Evolutionary conservation across 331 rosid genomes (phyloP), one percentile per base, ranked within the genome.

Genomic region (Prunus yedoensis): DNA sequence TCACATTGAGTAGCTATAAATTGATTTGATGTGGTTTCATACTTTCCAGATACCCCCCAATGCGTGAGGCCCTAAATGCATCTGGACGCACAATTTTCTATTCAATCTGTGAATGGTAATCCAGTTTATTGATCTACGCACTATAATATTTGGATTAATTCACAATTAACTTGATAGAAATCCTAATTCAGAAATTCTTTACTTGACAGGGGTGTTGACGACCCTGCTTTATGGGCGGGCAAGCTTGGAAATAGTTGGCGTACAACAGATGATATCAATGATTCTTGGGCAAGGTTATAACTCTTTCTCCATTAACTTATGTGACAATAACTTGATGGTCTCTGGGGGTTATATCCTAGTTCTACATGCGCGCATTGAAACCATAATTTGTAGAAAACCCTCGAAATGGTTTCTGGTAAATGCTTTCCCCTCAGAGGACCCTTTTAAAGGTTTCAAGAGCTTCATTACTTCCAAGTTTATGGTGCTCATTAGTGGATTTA

Each of bases 191-290:
- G 23, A 54, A 61, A 15, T 66, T 77, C 17, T 64, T 75, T 43
- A 71, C 75, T 76, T 68, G 57, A 57, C 78, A 95, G 99, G 99
- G 99, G 99, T 18, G 86, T 81, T 73, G 96, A 92, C 14, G 87
- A 95, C 74, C 99, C 99, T 41, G 97, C 99, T 57, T 81, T 92
- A 73, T 95, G 99, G 99, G 99, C 99, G 16, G 87, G 89, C 78
- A 87, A 74, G 71, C 75, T 95, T 64, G 99, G 99, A 79, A 92
- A 95, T 77, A 95, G 99, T 83, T 95, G 99, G 99, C 97, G 99
- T 76, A 92, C 99, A 75, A 92, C 99, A 10, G 91, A 81, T 1
- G 99, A 95, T 83, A 95, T 95, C 78, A 88, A 88, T 78, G 97
- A 95, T 76, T 12, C 97, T 65, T 95, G 99, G 99, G 94, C 93